Conservation (phyloP, 495 filamentous ascomycete genomes). For the Xylaria intraflava region DNA sequence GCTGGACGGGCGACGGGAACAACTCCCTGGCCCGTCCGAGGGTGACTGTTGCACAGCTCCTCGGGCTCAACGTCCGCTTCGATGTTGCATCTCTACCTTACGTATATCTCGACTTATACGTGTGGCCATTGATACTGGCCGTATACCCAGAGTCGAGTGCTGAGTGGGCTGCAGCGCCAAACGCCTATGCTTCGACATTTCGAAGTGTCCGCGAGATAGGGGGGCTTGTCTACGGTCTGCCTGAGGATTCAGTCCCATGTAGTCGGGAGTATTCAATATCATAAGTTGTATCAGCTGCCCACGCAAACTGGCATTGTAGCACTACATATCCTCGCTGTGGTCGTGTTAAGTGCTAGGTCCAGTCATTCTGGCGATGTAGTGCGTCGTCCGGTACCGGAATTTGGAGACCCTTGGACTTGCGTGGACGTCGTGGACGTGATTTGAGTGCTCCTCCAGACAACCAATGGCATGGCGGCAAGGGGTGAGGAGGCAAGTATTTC, state of each 20-base stretch:
- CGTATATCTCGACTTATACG: background rate
- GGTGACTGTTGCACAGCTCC: conserved; percentile 4
- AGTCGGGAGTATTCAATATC: background rate
- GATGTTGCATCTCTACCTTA: background rate
- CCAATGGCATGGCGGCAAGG: conserved; percentile 1
- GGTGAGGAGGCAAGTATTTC: background rate
- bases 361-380: conserved; percentile 11
- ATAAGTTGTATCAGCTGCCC: conserved; percentile 1
- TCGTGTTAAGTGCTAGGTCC: conserved; percentile 13
- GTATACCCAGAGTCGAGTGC: background rate
- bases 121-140: background rate
- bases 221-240: background rate
- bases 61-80: conserved; percentile 6
- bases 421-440: conserved; percentile 1
- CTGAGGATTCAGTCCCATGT: conserved; percentile 1
- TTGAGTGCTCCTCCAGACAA: background rate
- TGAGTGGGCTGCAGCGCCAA: background rate
- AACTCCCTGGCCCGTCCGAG: background rate
- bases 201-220: background rate
- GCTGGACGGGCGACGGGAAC: conserved; percentile 13
- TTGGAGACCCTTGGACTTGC: conserved; percentile 9
- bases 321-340: conserved; percentile 7
- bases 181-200: background rate
- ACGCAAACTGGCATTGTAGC: conserved; percentile 13
- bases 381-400: conserved; percentile 11